Evolutionary conservation across 140 eudicot genomes (phyloP).

Genomic region (Cichorium intybus): DNA sequence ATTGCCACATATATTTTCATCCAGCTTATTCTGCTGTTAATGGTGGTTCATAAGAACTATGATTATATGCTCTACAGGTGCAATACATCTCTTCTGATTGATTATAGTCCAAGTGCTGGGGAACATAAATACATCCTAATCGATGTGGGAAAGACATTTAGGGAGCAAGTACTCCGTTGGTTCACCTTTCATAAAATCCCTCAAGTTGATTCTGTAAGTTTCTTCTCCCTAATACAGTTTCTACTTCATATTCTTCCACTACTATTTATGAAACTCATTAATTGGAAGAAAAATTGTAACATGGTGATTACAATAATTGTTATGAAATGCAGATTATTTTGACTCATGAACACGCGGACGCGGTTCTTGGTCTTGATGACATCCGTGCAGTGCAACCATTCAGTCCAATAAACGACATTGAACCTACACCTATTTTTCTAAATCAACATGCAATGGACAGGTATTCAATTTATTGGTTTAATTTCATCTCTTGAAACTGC

Average conservation of each 20-base stretch:
- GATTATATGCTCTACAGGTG: slow-evolving; percentile 56
- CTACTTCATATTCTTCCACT: slow-evolving; percentile 3
- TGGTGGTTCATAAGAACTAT: slow-evolving; percentile 16
- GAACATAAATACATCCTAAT: slow-evolving; percentile 86
- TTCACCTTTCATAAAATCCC: slow-evolving; percentile 81
- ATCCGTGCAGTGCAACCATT: slow-evolving; percentile 75
- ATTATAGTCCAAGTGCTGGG: slow-evolving; percentile 54
- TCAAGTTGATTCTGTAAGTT: slow-evolving; percentile 88
- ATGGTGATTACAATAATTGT: no score
- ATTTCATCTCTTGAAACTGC: not conserved
- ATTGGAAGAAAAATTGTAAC: no score
- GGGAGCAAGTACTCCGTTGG: slow-evolving; percentile 98
- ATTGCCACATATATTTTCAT: not conserved
- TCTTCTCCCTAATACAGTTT: slow-evolving; percentile 11
- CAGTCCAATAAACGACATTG: slow-evolving; percentile 68
- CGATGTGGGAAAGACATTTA: slow-evolving; percentile 94
- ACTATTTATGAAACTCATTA: not conserved
- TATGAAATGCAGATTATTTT: slow-evolving; percentile 60
- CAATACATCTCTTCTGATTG: slow-evolving; percentile 94
- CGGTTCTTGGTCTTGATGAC: slow-evolving; percentile 93
- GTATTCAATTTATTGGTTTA: slow-evolving; percentile 31
- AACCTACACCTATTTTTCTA: slow-evolving; percentile 83
- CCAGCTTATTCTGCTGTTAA: slow-evolving; percentile 8
- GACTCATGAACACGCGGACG: slow-evolving; percentile 99
- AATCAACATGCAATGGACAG: slow-evolving; percentile 81